Base-by-base conservation (phyloP, 192 early-diverging fungal species). In the Coemansia sp. region DNA sequence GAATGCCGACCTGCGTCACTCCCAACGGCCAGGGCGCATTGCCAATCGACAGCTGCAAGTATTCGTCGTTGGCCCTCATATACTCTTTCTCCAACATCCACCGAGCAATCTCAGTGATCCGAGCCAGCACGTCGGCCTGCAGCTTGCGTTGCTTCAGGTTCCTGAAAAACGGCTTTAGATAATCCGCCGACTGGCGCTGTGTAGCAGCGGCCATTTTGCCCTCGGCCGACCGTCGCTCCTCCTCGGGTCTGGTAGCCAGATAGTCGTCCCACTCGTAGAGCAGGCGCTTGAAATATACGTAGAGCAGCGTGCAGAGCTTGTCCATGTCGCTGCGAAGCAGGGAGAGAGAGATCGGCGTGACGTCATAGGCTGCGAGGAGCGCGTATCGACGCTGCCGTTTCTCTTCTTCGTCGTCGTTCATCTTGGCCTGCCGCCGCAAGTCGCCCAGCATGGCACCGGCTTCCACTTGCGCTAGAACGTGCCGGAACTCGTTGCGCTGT, bases 1-100 rank as follows among this genome's bases (percentile, higher is more conserved):
- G 97, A 72, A 98, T 98, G 86, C 96, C 93, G 70, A 95, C 94
- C 89, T 95, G 94, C 63, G 95, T 97, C 21, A 97, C 73, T 31
- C 93, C 98, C 77, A 99, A 92, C 13, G 96, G 98, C 98, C 98
- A 99, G 0, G 98, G 95, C 24, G 96, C 93, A 76, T 99, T 99
- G 50, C 98, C 96, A 59, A 99, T 96, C 0, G 93, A 93, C 44
- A 99, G 85, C 62, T 92, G 91, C 57, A 99, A 78, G 72, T 99
- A 99, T 2, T 93, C 85, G 65, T 97, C 94, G 67, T 94, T 95
- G 10, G 98, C 98, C 61, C 90, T 86, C 79, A 93, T 85, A 54
- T 99, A 97, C 79, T 95, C 92, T 46, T 94, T 85, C 41, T 91
- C 84, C 59, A 93, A 90, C 88, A 95, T 91, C 35, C 86, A 70